phyloP scores from a whole-genome alignment of 139 green algal genomes.

The Ostreobium quekettii region DNA sequence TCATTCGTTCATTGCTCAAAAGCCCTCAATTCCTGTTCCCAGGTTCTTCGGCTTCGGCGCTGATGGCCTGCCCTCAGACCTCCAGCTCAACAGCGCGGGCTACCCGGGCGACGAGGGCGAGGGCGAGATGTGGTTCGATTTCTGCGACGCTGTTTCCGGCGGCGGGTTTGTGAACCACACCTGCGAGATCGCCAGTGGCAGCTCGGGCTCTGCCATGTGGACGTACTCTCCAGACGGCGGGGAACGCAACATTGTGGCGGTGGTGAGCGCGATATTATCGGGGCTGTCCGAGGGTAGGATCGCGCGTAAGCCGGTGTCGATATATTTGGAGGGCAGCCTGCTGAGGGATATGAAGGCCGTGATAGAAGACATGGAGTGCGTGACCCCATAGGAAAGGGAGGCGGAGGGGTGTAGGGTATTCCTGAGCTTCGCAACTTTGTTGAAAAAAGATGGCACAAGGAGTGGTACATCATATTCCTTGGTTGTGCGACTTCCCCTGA shows the following conservation, averaged over 20 bases:
- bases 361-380: neutral
- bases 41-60: too few species aligned
- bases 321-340: neutral
- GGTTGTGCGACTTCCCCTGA: too few species aligned
- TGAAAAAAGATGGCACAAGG: too few species aligned
- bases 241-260: neutral
- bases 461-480: too few species aligned
- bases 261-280: neutral
- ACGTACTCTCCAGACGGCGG: neutral
- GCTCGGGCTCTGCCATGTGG: neutral
- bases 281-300: neutral
- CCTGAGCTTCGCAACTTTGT: too few species aligned
- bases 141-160: neutral
- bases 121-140: constrained; percentile 1
- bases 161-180: neutral
- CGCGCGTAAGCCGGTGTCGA: neutral
- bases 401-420: too few species aligned
- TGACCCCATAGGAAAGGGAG: too few species aligned
- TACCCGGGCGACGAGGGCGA: neutral
- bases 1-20: too few species aligned
- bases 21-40: too few species aligned
- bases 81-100: neutral
- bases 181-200: neutral
- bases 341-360: neutral
- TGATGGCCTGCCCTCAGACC: too few species aligned